Conservation (phyloP, 805 yeast species). For the Starmerella floris region DNA sequence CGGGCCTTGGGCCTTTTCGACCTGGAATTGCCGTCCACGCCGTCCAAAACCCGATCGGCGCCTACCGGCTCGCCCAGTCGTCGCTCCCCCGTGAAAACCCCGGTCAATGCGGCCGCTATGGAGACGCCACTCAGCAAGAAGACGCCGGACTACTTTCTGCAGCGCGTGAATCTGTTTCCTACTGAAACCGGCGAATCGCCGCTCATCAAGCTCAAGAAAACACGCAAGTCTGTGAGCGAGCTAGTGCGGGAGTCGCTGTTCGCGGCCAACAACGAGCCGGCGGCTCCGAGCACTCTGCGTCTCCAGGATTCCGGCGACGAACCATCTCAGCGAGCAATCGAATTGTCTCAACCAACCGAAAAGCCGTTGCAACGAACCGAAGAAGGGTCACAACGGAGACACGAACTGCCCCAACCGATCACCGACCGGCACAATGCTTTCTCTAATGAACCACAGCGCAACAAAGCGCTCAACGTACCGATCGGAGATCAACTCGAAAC, state of each 20-base stretch:
- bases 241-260: conserved; percentile 10
- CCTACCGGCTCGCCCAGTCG: background rate
- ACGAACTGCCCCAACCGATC: no score
- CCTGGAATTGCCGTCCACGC: conserved; percentile 15
- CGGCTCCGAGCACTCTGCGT: background rate
- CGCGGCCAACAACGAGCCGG: background rate
- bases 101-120: background rate
- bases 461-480: no score
- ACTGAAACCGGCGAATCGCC: conserved; percentile 11
- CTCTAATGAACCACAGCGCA: no score
- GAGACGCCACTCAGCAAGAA: conserved; percentile 18
- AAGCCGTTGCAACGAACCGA: no score
- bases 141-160: conserved; percentile 17
- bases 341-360: no score
- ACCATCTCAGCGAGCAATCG: no score
- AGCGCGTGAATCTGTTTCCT: conserved; percentile 9
- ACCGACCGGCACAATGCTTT: no score
- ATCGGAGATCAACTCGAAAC: no score
- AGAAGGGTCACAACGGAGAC: no score
- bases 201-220: conserved; percentile 5
- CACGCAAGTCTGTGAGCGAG: conserved; percentile 13
- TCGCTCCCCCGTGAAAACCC: background rate
- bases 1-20: conserved; percentile 17
- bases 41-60: conserved; percentile 2
- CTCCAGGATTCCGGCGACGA: background rate